A percentile compares a stretch with the other conserved stretches of the same genome.
Evolutionary conservation across 176 grass and related monocot species (phyloP).

Genomic region (Luzula sylvatica): DNA sequence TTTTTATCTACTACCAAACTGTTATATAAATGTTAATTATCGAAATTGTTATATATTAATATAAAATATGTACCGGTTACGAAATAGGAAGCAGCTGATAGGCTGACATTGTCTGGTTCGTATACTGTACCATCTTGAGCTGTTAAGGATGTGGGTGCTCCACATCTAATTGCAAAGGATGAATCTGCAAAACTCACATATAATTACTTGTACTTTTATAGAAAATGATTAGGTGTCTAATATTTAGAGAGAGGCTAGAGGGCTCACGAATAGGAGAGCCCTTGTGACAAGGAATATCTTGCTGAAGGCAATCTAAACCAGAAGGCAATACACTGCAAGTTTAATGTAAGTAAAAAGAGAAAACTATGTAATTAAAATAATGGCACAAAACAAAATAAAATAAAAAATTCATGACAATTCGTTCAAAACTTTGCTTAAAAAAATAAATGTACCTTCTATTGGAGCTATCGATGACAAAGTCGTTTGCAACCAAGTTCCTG

Average conservation of each 20-base stretch:
- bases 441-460: slow-evolving; percentile 30
- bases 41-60: no score
- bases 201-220: background rate
- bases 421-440: no score
- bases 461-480: slow-evolving; percentile 43
- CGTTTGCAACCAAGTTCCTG: slow-evolving; percentile 67
- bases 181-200: slow-evolving; percentile 27
- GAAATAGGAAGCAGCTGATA: slow-evolving; percentile 35
- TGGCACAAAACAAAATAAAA: background rate
- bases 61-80: slow-evolving; percentile 9
- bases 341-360: background rate
- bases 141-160: slow-evolving; percentile 26
- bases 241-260: background rate
- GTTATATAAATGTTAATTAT: no score
- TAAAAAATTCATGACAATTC: background rate
- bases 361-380: background rate
- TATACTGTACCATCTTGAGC: slow-evolving; percentile 38
- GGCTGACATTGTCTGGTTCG: slow-evolving; percentile 22
- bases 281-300: slow-evolving; percentile 36
- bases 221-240: background rate
- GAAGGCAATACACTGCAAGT: slow-evolving; percentile 32
- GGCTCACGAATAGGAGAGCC: slow-evolving; percentile 38
- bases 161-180: slow-evolving; percentile 51
- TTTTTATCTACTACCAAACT: no score
- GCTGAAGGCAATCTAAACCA: slow-evolving; percentile 42